Conservation (phyloP, 2,329 filamentous ascomycete species). For the Zasmidium cellare region DNA sequence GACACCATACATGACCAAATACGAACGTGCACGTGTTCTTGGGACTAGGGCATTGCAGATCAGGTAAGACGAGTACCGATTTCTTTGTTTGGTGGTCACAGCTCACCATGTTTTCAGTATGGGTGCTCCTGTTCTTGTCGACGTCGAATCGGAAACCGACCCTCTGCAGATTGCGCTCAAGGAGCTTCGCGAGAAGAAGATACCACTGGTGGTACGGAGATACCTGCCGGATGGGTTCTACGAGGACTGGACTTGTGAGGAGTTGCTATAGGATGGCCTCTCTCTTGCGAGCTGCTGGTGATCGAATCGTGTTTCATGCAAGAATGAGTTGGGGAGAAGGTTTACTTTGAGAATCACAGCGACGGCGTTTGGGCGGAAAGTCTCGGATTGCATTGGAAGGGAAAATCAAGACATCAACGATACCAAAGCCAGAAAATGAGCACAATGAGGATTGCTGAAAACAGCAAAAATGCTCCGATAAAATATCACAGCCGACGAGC, state of each 20-base stretch:
- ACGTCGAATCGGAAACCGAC: conserved; percentile 96
- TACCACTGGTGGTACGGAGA: conserved; percentile 88
- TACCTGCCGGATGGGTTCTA: conserved; percentile 99
- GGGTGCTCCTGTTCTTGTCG: conserved; percentile 95
- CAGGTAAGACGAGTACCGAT: conserved; percentile 59
- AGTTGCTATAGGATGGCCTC: conserved; percentile 62
- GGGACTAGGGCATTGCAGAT: conserved; percentile 94
- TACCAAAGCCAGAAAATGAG: background rate
- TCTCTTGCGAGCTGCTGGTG: background rate
- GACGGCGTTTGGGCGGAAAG: conserved; percentile 16
- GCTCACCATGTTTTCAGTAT: conserved; percentile 60
- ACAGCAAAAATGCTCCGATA: background rate
- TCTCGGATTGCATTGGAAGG: background rate
- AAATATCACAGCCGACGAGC: background rate
- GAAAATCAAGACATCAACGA: background rate
- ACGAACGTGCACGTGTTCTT: conserved; percentile 89
- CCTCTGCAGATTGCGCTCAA: conserved; percentile 97
- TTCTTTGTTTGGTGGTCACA: background rate
- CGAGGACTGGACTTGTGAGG: conserved; percentile 99
- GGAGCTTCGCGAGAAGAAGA: conserved; percentile 97
- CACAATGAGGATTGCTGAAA: background rate
- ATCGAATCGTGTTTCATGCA: background rate
- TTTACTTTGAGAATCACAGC: conserved; percentile 10
- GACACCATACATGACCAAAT: conserved; percentile 99
- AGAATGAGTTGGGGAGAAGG: background rate